Conservation (phyloP, 306 rosid genomes). For the Inga oerstediana region DNA sequence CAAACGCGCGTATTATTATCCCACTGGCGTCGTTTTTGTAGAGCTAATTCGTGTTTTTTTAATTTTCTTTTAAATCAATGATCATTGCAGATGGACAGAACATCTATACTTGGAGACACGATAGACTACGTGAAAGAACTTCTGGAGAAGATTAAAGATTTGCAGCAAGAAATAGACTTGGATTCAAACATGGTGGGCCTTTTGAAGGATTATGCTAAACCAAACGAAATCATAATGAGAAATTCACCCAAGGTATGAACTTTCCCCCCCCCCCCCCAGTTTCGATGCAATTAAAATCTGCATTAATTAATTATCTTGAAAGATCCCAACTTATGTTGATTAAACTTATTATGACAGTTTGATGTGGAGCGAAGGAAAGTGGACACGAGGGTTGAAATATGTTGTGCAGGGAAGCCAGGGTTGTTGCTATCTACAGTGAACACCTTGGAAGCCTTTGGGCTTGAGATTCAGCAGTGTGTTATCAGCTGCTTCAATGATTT, state of each 20-base stretch:
- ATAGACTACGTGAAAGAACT: slow-evolving; percentile 96
- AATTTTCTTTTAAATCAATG: neutral
- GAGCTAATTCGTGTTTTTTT: slow-evolving; percentile 27
- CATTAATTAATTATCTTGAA: too few relatives aligned
- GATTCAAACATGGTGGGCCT: slow-evolving; percentile 51
- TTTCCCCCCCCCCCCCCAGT: too few relatives aligned
- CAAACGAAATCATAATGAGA: slow-evolving; percentile 67
- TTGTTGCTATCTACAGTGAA: slow-evolving; percentile 69
- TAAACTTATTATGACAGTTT: slow-evolving; percentile 43
- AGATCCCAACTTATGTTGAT: neutral
- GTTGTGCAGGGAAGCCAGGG: slow-evolving; percentile 86
- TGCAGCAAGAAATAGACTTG: slow-evolving; percentile 57
- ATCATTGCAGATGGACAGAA: slow-evolving; percentile 81
- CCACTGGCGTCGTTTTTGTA: neutral
- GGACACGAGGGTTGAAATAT: slow-evolving; percentile 70
- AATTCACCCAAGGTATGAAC: slow-evolving; percentile 77
- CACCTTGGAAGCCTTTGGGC: slow-evolving; percentile 85
- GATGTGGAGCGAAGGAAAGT: slow-evolving; percentile 72
- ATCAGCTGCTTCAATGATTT: slow-evolving; percentile 91
- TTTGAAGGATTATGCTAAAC: slow-evolving; percentile 55
- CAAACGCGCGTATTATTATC: too few relatives aligned
- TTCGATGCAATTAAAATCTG: neutral
- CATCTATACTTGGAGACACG: slow-evolving; percentile 94
- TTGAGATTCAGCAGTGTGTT: slow-evolving; percentile 93
- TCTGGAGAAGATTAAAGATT: slow-evolving; percentile 66